Base-by-base conservation (phyloP, 2,329 filamentous ascomycete genomes). In the Aspergillus puulaauensis region DNA sequence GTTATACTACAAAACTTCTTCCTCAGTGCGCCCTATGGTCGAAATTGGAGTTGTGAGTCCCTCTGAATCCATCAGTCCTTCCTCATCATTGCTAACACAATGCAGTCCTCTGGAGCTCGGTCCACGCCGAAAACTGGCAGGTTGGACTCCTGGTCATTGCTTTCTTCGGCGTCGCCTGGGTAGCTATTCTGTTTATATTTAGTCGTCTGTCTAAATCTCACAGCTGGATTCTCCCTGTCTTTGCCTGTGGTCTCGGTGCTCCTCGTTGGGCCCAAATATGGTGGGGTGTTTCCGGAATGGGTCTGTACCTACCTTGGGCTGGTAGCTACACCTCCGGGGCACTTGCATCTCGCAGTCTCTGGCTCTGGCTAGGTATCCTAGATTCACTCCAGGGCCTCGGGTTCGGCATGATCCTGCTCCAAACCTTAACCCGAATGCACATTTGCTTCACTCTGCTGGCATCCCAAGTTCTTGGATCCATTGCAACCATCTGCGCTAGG, bases 251-350 rank as follows among this genome's bases (percentile, higher is more conserved):
- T 14, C 80, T 89, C 12, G 84, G 73, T 4, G 85, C 86, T 3
- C 86, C 86, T 2, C 79, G 86, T 59, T 89, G 86, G 86, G 82
- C 82, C 8, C 86, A 89, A 69, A 87, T 88, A 68, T 83, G 86
- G 68, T 89, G 86, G 86, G 83, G 81, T 11, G 83, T 81, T 6
- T 84, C 81, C 7, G 81, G 82, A 11, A 81, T 87, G 59, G 86
- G 85, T 3, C 75, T 80, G 27, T 88, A 83, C 66, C 72, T 89
- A 2, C 86, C 86, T 3, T 88, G 86, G 86, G 82, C 82, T 6
- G 83, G 83, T 40, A 74, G 76, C 2, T 80, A 81, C 17, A 71
- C 83, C 0, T 77, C 80, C 7, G 80, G 82, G 3, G 83, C 86
- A 0, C 68, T 88, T 1, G 71, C 85, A 8, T 83, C 83, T 2